These are phyloP conservation scores for Didymella pomorum DNA, from an alignment of 2,329 filamentous ascomycete genomes.

Conservation along the genomic window DNA sequence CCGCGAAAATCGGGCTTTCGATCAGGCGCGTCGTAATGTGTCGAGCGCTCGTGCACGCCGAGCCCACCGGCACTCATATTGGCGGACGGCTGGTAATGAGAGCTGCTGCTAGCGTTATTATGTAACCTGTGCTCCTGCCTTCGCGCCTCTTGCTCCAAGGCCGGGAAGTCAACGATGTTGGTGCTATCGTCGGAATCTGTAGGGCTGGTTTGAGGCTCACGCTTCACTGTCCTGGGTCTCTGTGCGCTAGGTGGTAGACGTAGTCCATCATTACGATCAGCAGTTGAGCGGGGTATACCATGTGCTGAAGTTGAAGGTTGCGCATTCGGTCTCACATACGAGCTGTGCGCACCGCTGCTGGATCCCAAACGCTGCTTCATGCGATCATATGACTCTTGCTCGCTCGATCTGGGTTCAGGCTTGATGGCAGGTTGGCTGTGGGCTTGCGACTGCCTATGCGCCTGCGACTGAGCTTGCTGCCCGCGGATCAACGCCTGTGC, in stretches of 20 bases:
- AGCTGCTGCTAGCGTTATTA: not conserved
- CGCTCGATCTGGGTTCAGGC: conserved; percentile 11
- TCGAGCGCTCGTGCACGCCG: not conserved
- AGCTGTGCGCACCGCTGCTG: not conserved
- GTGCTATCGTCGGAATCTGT: conserved; percentile 22
- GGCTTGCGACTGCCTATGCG: conserved; percentile 5
- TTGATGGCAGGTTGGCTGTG: conserved; percentile 4
- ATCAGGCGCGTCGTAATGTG: not conserved
- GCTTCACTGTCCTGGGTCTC: conserved; percentile 19
- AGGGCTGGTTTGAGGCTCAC: conserved; percentile 8
- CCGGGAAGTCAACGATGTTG: conserved; percentile 22
- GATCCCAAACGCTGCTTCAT: conserved; percentile 16
- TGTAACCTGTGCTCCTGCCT: not conserved
- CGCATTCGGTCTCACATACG: not conserved
- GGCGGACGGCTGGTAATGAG: not conserved
- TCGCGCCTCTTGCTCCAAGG: conserved; percentile 1
- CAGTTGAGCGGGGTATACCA: not conserved
- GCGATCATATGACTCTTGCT: conserved; percentile 16
- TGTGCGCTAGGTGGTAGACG: conserved; percentile 2
- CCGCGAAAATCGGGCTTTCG: conserved; percentile 19
- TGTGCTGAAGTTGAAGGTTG: not conserved
- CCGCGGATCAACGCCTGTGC: conserved; percentile 32
- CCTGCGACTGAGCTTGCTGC: conserved; percentile 5
- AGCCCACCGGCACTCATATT: not conserved
- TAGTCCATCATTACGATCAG: not conserved